Base-by-base conservation (phyloP, 129 eudicot species). In the Ambrosia artemisiifolia region DNA sequence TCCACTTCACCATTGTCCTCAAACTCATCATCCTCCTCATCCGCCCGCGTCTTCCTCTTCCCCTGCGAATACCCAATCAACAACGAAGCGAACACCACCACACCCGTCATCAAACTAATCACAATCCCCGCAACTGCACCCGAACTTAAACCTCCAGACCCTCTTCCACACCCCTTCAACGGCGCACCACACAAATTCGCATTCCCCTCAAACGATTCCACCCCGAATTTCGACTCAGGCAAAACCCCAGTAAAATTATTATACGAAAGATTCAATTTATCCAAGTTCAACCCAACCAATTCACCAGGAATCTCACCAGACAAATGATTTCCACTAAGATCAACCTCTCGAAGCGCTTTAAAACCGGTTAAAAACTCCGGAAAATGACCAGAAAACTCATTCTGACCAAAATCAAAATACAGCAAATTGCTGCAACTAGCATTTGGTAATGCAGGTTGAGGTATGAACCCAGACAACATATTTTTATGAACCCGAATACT, bases 61-160 rank as follows among this genome's bases (percentile, higher is more conserved):
- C 95, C 85, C 79, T 93, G 98, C 54, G 82, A 75, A 75, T 90
- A 93, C 9, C 98, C 98, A 63, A 93, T 89, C 33, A 87, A 54
- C 63, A 93, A 36, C 9, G 98, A 93, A 3, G 88, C 98, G 8
- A 81, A 55, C 34, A 93, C 95, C 7, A 93, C 98, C 6, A 77
- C 70, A 0, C 88, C 90, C 0, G 96, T 70, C 91, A 93, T 93
- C 62, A 87, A 78, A 68, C 98, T 88, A 53, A 93, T 93, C 65
- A 93, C 92, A 19, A 93, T 65, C 1, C 98, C 98, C 14, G 98
- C 98, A 55, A 93, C 84, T 1, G 91, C 90, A 49, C 98, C 98
- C 5, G 96, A 74, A 51, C 95, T 89, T 75, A 89, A 42, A 51
- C 91, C 88, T 7, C 77, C 66, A 0, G 94, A 84, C 59, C 71